Base-by-base conservation (phyloP, 139 green algal species). In the Tetradesmus obliquus region DNA sequence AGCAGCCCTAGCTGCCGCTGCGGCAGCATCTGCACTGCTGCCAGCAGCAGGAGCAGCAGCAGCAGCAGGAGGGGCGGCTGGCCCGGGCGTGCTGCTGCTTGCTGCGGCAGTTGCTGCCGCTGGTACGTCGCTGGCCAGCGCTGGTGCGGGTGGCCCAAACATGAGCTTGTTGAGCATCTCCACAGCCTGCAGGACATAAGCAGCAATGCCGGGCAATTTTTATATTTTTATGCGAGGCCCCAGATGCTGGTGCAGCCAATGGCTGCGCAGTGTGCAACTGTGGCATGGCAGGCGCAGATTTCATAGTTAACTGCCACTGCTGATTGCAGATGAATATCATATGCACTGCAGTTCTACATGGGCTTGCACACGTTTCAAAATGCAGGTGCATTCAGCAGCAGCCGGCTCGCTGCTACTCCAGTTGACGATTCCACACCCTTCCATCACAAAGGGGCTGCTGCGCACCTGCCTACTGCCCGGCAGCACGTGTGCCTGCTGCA, bases 401-500 rank as follows among this genome's bases (percentile, higher is more conserved):
- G 32, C 32, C 32, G 32, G 32, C 0, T 45, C 32, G 32, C 32
- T 45, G 32, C 32, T 45, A 45, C 32, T 45, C 32, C 32, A 45
- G 32, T 0, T 45, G 32, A 45, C 32, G 32, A 45, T 45, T 45
- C 32, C 32, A 45, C 32, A 45, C 32, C 32, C 32, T 45, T 45
- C 32, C 32, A 45, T 45, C 32, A 45, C 32, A 45, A 45, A 0
- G 32, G 72, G 1, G 72, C 19, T 53, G 45, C 55, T 17, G 5
- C 85, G 13, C 85, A 89, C 86, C 86, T 83, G 5, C 53, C 54
- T 90, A 71, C 86, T 90, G 86, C 51, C 45, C 24, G 69, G 51
- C 20, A 9, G 20, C 15, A 71, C 86, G 9, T 32, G 22, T 45
- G 86, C 86, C 10, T 55, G 12, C 2, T 71, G 8, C 60, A 90